Base-by-base conservation (phyloP, 2,329 filamentous ascomycete genomes). In the Anthostomella pinea region DNA sequence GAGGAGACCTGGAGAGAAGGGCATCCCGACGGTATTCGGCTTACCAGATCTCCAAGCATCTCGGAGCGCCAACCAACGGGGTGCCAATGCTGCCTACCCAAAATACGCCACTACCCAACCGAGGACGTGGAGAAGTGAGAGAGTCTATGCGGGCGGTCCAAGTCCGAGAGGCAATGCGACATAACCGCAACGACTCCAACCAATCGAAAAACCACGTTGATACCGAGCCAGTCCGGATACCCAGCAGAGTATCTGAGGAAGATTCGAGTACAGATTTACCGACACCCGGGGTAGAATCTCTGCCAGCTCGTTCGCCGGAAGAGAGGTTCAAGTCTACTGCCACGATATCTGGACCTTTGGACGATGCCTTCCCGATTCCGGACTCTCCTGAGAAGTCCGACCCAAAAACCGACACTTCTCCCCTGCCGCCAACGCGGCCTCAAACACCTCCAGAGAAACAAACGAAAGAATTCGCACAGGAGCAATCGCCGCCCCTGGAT, bases 1-100 rank as follows among this genome's bases (percentile, higher is more conserved):
- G 90, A 21, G 91, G 91, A 14, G 90, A 96, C 49, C 69, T 98
- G 32, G 93, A 98, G 65, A 79, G 93, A 57, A 78, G 93, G 58
- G 93, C 93, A 1, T 98, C 93, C 10, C 77, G 91, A 50, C 76
- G 93, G 55, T 98, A 97, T 59, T 97, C 93, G 2, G 86, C 89
- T 35, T 98, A 97, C 59, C 93, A 98, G 57, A 95, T 98, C 51
- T 87, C 88, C 29, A 97, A 96, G 58, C 89, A 95, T 54, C 71
- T 97, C 2, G 91, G 91, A 8, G 77, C 81, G 11, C 83, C 84
- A 24, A 77, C 85, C 11, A 89, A 83, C 62, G 88, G 87, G 14
- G 83, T 97, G 11, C 88, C 90, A 6, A 85, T 94, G 56, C 77
- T 97, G 14, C 89, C 91, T 17, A 73, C 86, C 18, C 88, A 94